Percentiles rank a stretch among this genome's conserved stretches.
These are phyloP conservation scores for Trichoderma lentiforme DNA, from an alignment of 2,329 filamentous ascomycete genomes.

Conservation along the genomic window DNA sequence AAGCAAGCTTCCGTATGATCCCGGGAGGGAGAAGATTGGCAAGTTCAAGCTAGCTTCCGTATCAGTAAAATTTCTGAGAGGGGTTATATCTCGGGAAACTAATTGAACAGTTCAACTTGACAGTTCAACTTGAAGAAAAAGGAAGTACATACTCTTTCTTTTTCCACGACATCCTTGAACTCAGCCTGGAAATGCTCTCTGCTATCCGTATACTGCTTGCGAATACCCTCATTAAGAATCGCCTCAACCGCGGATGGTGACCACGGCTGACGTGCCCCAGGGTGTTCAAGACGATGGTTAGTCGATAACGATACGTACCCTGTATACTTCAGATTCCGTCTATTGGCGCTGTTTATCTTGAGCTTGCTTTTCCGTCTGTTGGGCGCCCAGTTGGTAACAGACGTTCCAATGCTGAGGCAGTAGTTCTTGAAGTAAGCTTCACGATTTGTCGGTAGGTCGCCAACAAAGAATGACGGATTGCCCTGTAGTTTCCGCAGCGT, in stretches of 20 bases:
- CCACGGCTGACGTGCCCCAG: neutral
- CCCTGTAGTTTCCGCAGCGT: neutral
- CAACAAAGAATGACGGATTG: neutral
- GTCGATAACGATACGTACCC: neutral
- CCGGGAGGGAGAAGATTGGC: neutral
- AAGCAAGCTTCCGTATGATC: neutral
- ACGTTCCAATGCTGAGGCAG: neutral
- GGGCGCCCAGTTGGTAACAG: neutral
- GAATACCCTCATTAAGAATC: neutral
- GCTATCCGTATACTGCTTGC: neutral
- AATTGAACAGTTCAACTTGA: neutral
- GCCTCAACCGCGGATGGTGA: neutral
- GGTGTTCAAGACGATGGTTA: neutral
- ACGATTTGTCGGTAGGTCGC: neutral
- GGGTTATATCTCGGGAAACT: too few relatives aligned
- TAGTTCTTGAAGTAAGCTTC: conserved; percentile 4
- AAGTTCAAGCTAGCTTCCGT: neutral
- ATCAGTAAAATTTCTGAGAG: neutral
- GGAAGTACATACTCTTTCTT: neutral
- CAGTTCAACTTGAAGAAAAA: too few relatives aligned
- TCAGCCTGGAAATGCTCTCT: neutral
- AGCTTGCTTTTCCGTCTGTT: neutral
- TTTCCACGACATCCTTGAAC: neutral
- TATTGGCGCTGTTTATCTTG: neutral
- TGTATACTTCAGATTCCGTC: neutral